Conservation (phyloP, 1,139 yeast species). For the Scheffersomyces insectosa region DNA sequence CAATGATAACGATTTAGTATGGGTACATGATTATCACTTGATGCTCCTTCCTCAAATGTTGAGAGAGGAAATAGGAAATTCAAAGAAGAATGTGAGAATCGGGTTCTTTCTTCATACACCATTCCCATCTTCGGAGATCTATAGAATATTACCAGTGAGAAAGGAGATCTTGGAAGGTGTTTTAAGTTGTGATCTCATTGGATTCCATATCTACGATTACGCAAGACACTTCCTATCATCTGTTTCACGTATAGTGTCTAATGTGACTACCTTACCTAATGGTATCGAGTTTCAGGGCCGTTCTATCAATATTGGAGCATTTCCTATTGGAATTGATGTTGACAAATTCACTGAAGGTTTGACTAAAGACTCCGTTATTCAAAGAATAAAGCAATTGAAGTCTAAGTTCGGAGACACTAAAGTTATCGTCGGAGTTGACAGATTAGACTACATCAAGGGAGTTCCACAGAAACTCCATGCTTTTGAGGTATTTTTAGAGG, state of each 20-base stretch:
- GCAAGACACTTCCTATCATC: slow-evolving; percentile 96
- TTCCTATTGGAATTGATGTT: slow-evolving; percentile 97
- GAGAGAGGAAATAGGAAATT: slow-evolving; percentile 57
- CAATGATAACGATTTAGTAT: slow-evolving; percentile 82
- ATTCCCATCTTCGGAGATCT: slow-evolving; percentile 95
- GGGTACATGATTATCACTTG: slow-evolving; percentile 98
- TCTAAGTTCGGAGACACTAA: slow-evolving; percentile 68
- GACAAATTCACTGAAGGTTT: slow-evolving; percentile 86
- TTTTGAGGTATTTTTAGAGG: slow-evolving; percentile 85
- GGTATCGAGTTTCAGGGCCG: slow-evolving; percentile 82
- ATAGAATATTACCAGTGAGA: slow-evolving; percentile 93
- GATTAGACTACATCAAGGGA: slow-evolving; percentile 94
- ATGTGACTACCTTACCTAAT: slow-evolving; percentile 84
- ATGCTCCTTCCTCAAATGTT: slow-evolving; percentile 94
- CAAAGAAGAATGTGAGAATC: slow-evolving; percentile 60
- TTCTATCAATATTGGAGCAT: slow-evolving; percentile 87
- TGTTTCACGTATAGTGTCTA: slow-evolving; percentile 76
- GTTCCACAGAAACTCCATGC: slow-evolving; percentile 97
- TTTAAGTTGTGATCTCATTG: slow-evolving; percentile 89
- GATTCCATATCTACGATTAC: slow-evolving; percentile 98
- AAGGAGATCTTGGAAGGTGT: slow-evolving; percentile 91
- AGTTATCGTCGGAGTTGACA: slow-evolving; percentile 92
- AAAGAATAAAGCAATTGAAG: slow-evolving; percentile 65
- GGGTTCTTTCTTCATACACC: slow-evolving; percentile 98
- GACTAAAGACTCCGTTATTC: slow-evolving; percentile 58